Evolutionary conservation across 768 basidiomycete genomes (phyloP), one percentile per base, ranked within the genome.

Genomic region (Tephrocybe rancida): DNA sequence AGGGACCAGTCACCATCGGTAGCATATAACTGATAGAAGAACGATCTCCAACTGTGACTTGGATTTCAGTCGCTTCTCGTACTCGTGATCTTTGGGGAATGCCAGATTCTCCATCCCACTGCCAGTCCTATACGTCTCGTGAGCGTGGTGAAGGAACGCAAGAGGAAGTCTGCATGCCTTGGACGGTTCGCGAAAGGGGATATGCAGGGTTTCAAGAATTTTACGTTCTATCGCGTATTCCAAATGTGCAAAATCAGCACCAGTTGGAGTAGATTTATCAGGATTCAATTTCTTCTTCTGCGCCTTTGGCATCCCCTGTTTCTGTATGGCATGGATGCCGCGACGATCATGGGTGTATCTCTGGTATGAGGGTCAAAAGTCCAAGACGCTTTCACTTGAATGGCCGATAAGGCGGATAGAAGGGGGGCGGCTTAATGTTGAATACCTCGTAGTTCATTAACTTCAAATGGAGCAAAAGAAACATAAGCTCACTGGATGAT

Each of bases 121-220:
- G 84, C 96, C 96, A 98, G 68, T 98, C 90, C 88, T 92, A 37
- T 37, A n/a, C n/a, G 29, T 37, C 35, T 16, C 16, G 55, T 60
- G 18, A 37, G 26, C 2, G 43, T 14, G 29, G 16, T 10, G 26
- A 35, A n/a, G 9, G 8, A 34, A 27, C 41, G 38, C 35, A 16
- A 16, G 18, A 30, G 32, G 27, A 46, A 52, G 9, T 5, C 8
- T 14, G 51, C 41, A 50, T 57, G 86, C 90, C 79, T 98, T 98
- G 0, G 94, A 97, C 1, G 85, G 70, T 70, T 98, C 96, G 9
- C 94, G 84, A 53, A 95, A 95, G 2, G 96, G 96, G n/a, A 97
- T 74, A 37, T 90, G 81, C 10, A 98, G 64, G 0, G 81, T 81
- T 58, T 95, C 90, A 25, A 98, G 67, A 25, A 98, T 76, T 48